Conservation (phyloP, 176 grass and related monocot species). For the Calamus simplicifolius region DNA sequence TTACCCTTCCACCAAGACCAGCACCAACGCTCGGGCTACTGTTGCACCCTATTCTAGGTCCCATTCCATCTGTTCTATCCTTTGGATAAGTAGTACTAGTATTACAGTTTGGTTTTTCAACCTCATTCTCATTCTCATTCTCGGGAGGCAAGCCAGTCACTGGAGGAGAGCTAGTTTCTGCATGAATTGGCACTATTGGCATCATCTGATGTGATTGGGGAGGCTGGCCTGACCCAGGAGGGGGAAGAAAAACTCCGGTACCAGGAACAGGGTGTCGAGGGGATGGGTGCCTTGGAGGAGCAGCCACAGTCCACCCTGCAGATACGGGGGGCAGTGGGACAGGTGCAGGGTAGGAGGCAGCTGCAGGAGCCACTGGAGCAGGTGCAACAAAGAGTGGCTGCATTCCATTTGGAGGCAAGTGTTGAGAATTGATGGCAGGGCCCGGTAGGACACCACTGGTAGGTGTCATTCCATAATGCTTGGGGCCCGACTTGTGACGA, state of each 20-base stretch:
- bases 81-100: neutral
- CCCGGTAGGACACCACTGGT: conserved; percentile 11
- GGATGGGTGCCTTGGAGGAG: conserved; percentile 33
- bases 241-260: conserved; percentile 72
- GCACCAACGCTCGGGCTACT: neutral
- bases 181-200: conserved; percentile 20
- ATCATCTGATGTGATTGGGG: conserved; percentile 38
- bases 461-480: conserved; percentile 33
- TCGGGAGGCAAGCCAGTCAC: conserved; percentile 10
- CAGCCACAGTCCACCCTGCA: conserved; percentile 39
- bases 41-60: neutral
- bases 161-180: conserved; percentile 17
- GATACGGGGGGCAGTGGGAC: neutral
- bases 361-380: conserved; percentile 24
- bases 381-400: conserved; percentile 46
- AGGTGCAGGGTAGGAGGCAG: conserved; percentile 6
- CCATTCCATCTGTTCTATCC: neutral
- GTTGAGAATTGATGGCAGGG: conserved; percentile 1
- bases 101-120: conserved; percentile 12
- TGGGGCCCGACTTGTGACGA: conserved; percentile 29
- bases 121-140: conserved; percentile 17
- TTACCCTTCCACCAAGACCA: neutral
- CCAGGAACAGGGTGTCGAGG: conserved; percentile 50
- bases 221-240: conserved; percentile 38
- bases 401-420: conserved; percentile 3